Conservation (phyloP, 805 yeast species). For the Kazachstania bromeliacearum region DNA sequence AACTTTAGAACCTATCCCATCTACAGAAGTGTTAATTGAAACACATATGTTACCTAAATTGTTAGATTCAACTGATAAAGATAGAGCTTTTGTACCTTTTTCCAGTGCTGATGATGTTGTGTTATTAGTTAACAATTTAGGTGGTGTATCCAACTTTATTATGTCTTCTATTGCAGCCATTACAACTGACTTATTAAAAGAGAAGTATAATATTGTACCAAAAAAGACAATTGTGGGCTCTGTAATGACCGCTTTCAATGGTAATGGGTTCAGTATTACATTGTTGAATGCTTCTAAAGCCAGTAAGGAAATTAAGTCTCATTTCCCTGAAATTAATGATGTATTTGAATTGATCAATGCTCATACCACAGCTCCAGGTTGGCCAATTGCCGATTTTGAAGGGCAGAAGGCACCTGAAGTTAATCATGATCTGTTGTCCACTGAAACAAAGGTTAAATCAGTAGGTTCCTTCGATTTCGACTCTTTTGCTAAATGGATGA, state of each 20-base stretch:
- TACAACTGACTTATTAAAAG: slow-evolving; percentile 43
- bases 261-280: slow-evolving; percentile 86
- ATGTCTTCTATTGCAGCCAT: slow-evolving; percentile 61
- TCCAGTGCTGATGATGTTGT: slow-evolving; percentile 54
- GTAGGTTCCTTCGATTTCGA: slow-evolving; percentile 32
- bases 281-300: slow-evolving; percentile 59
- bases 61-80: slow-evolving; percentile 53
- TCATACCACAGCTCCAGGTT: slow-evolving; percentile 73
- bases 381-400: slow-evolving; percentile 38
- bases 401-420: slow-evolving; percentile 25
- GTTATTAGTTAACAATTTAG: slow-evolving; percentile 72
- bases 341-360: slow-evolving; percentile 53
- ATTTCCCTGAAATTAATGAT: slow-evolving; percentile 25
- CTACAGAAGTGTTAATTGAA: slow-evolving; percentile 49
- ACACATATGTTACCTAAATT: slow-evolving; percentile 53
- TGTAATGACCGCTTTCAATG: slow-evolving; percentile 80
- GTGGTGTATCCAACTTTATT: slow-evolving; percentile 80
- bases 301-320: slow-evolving; percentile 29
- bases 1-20: slow-evolving; percentile 48
- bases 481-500: slow-evolving; percentile 31
- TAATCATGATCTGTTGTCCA: slow-evolving; percentile 24
- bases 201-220: slow-evolving; percentile 50
- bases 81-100: slow-evolving; percentile 74
- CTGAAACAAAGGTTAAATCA: slow-evolving; percentile 26
- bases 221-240: slow-evolving; percentile 64